Evolutionary conservation across 257 asterid genomes (phyloP), one percentile per base, ranked within the genome.

Genomic region (Lantana camara): DNA sequence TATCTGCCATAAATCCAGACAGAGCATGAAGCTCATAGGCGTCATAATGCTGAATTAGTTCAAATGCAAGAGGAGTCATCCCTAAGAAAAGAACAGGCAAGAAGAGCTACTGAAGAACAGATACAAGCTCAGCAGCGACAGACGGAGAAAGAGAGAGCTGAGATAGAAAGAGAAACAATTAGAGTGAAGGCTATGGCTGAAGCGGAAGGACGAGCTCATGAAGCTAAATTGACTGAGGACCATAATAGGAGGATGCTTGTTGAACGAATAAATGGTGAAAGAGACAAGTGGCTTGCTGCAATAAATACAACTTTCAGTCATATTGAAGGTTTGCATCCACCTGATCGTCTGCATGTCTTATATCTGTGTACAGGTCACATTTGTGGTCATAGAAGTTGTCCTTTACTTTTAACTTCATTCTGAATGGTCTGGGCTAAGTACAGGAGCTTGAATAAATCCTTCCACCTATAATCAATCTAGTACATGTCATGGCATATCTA

Each of bases 231-330:
- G 73, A 94, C 96, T 5, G 99, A 94, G 76, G 96, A 90, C 19
- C 96, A 88, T 64, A 88, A 88, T 58, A 86, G 80, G 75, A 83
- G 95, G 80, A 86, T 90, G 95, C 93, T 94, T 65, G 47, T 88
- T 16, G 99, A 90, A 69, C 80, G 71, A 65, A 83, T 90, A 66
- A 85, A 68, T 63, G 95, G 99, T 42, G 99, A 94, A 84, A 86
- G 76, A 71, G 97, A 94, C 81, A 94, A 94, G 84, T 94, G 99
- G 99, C 99, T 94, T 64, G 96, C 99, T 66, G 96, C 95, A 68
- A 90, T 94, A 69, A 94, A 90, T 66, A 79, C 99, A 57, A 78
- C 96, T 44, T 94, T 94, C 74, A 76, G 95, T 73, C 99, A 94
- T 65, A 85, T 94, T 73, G 96, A 85, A 90, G 99, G 99, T 94